phyloP scores from a whole-genome alignment of 78 protist genomes.

The Cyanophora paradoxa region DNA sequence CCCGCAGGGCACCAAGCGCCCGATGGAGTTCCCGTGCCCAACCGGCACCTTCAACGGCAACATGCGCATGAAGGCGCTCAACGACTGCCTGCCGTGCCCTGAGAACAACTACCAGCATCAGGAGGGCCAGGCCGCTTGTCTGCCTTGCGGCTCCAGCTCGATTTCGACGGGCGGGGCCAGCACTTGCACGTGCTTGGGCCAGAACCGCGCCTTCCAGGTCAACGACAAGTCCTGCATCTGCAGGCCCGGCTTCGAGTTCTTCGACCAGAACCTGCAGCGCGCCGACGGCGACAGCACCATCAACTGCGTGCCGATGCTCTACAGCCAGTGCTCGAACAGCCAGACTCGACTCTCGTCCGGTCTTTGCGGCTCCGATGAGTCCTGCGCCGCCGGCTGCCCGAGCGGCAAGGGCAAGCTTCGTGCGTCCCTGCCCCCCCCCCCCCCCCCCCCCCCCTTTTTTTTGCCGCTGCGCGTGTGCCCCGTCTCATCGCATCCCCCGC shows the following conservation, averaged over 20 bases:
- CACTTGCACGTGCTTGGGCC: constrained; percentile 44
- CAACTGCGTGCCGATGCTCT: constrained; percentile 41
- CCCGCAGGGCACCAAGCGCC: constrained; percentile 21
- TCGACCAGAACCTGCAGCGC: neutral
- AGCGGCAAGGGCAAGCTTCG: too few species aligned
- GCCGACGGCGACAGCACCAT: constrained; percentile 16
- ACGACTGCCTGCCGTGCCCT: constrained; percentile 16
- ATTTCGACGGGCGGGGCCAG: constrained; percentile 24
- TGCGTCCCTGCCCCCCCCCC: too few species aligned
- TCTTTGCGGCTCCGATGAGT: constrained; percentile 11
- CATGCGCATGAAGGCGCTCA: neutral
- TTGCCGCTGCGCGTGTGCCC: too few species aligned
- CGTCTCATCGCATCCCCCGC: too few species aligned
- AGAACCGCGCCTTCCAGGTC: constrained; percentile 43
- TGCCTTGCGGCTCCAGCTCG: constrained; percentile 41
- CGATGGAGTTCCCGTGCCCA: neutral
- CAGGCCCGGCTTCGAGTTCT: constrained; percentile 31
- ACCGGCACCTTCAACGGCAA: neutral
- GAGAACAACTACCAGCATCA: neutral
- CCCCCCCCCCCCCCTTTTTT: too few species aligned
- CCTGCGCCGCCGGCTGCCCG: too few species aligned
- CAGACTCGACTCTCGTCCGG: constrained; percentile 15
- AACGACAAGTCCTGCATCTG: constrained; percentile 43
- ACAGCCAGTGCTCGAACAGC: constrained; percentile 22
- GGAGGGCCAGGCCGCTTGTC: constrained; percentile 22